Evolutionary conservation across 2,329 filamentous ascomycete genomes (phyloP).

Genomic region (Dothideomycetidae sp.): DNA sequence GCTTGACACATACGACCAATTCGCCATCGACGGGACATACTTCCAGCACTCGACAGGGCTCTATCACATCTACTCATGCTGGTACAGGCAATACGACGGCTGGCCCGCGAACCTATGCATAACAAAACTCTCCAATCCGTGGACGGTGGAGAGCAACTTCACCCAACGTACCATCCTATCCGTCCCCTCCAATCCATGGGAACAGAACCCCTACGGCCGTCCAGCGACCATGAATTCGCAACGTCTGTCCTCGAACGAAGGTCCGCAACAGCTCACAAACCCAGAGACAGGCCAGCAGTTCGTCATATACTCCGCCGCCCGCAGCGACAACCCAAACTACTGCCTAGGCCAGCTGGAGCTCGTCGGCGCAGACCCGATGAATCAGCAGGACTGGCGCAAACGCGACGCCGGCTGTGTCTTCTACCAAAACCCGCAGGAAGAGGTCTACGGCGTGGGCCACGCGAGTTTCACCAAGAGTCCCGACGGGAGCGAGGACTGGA

Average conservation of each 20-base stretch:
- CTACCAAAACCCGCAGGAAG: slow-evolving; percentile 32
- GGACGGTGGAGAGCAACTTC: slow-evolving; percentile 32
- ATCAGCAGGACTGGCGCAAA: slow-evolving; percentile 35
- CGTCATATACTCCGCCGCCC: slow-evolving; percentile 35
- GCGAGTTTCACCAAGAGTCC: slow-evolving; percentile 37
- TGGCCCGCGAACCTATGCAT: slow-evolving; percentile 42
- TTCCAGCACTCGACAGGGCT: slow-evolving; percentile 30
- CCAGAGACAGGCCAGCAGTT: slow-evolving; percentile 33
- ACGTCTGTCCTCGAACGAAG: slow-evolving; percentile 36
- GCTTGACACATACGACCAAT: slow-evolving; percentile 38
- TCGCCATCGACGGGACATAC: slow-evolving; percentile 41
- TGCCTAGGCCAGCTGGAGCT: slow-evolving; percentile 39
- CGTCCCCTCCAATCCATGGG: slow-evolving; percentile 35
- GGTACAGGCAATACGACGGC: slow-evolving; percentile 30
- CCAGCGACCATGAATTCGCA: slow-evolving; percentile 24
- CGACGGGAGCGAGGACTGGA: slow-evolving; percentile 35
- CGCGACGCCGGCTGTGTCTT: slow-evolving; percentile 34
- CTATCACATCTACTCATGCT: slow-evolving; percentile 30
- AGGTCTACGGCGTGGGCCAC: slow-evolving; percentile 37
- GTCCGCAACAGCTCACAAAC: slow-evolving; percentile 36
- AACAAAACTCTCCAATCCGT: slow-evolving; percentile 35
- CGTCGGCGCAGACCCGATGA: slow-evolving; percentile 36
- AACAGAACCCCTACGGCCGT: slow-evolving; percentile 38
- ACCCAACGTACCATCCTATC: slow-evolving; percentile 34
- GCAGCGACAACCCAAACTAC: slow-evolving; percentile 40